Base-by-base conservation (phyloP, 805 yeast species). In the Saturnispora kantuleensis region DNA sequence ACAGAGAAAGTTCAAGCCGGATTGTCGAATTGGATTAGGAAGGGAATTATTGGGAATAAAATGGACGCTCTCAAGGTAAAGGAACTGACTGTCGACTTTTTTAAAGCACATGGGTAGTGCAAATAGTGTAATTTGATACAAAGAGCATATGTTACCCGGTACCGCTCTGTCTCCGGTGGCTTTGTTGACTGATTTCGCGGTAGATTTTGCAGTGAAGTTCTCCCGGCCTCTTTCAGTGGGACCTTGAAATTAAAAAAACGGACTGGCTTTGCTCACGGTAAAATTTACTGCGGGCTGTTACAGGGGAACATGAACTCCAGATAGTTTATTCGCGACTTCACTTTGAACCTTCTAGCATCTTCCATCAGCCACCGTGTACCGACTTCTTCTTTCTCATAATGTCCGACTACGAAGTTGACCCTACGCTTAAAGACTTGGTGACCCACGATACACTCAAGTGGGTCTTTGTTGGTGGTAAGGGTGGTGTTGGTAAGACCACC, bases 391-490 rank as follows among this genome's bases (percentile, higher is more conserved):
- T 11, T 10, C 18, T 26, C 7, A 9, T 7, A 41, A 61, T 59
- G 64, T 42, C 56, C 36, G 85, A 80, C 50, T 71, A 79, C 47
- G 75, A 73, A 50, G 74, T 79, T 32, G 90, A 82, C 52, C 87
- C 90, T 50, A 79, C 82, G 35, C 71, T 84, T 52, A 76, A 77
- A 54, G 79, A 84, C 13, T 67, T 84, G 44, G 68, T 84, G 43
- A 52, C 66, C 28, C 79, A 75, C 49, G 85, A 82, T 26, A 65
- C 83, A 10, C 75, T 93, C 59, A 85, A 84, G 59, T 93, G 99
- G 99, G 82, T 93, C 51, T 93, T 93, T 58, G 97, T 90, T 37
- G 99, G 99, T 53, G 99, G 99, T 55, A 93, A 93, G 70, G 99
- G 99, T 64, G 99, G 99, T 66, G 99, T 93, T 28, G 99, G 99